Conservation (phyloP, 768 basidiomycete genomes). For the Lentinula raphanica region DNA sequence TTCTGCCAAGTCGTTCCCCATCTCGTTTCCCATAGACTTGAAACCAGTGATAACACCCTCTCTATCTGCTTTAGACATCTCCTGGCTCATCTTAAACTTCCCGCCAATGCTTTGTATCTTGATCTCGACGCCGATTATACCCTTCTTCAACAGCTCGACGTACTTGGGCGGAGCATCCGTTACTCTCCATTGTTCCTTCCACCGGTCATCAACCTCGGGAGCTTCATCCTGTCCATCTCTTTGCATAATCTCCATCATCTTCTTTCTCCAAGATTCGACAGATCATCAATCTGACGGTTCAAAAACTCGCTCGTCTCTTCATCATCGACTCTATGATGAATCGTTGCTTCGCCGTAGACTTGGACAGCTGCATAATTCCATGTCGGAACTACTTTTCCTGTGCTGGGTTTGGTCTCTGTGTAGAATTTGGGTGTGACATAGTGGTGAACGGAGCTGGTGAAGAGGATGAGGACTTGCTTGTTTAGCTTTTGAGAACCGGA, state of each 20-base stretch:
- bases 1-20: constrained; percentile 13
- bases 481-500: background rate
- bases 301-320: constrained; percentile 13
- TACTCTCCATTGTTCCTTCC: constrained; percentile 15
- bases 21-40: constrained; percentile 13
- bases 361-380: constrained; percentile 24
- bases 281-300: constrained; percentile 6
- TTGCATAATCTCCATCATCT: constrained; percentile 6
- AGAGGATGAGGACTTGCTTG: constrained; percentile 15
- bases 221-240: no score
- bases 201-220: background rate
- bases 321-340: constrained; percentile 13
- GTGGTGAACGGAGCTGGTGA: constrained; percentile 19
- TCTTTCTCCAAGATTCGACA: constrained; percentile 12
- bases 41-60: constrained; percentile 17
- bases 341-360: constrained; percentile 18
- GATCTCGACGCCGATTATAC: constrained; percentile 21
- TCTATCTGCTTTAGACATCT: constrained; percentile 16
- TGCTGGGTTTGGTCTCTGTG: constrained; percentile 21
- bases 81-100: constrained; percentile 23
- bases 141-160: constrained; percentile 19
- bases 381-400: constrained; percentile 22
- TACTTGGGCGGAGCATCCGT: constrained; percentile 18
- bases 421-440: constrained; percentile 24
- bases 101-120: constrained; percentile 17